These are phyloP conservation scores for Neodidymelliopsis sp. DNA, from an alignment of 2,329 filamentous ascomycete genomes.

Conservation along the genomic window DNA sequence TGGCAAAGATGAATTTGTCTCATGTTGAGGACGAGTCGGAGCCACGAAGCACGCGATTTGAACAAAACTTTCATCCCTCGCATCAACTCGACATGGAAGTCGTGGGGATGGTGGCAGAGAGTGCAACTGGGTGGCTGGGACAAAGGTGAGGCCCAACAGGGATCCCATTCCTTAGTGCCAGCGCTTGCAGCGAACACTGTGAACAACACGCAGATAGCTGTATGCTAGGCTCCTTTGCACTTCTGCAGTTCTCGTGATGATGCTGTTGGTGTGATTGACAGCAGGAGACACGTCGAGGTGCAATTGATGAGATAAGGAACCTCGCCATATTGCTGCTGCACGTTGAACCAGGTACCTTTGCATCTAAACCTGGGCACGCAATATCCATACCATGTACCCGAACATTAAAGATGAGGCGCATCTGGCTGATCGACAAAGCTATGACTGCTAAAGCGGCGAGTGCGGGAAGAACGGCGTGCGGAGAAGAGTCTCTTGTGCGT, in stretches of 20 bases:
- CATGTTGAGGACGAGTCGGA: constrained; percentile 20
- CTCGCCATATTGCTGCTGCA: constrained; percentile 25
- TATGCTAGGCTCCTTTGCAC: constrained; percentile 20
- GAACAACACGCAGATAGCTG: constrained; percentile 26
- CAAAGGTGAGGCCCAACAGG: constrained; percentile 35
- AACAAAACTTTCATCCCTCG: constrained; percentile 18
- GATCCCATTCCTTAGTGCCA: constrained; percentile 36
- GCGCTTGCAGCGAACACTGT: constrained; percentile 40
- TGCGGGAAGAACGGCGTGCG: constrained; percentile 29
- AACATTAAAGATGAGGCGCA: constrained; percentile 14
- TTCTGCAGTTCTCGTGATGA: constrained; percentile 21
- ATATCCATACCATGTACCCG: constrained; percentile 12
- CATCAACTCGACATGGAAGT: constrained; percentile 13
- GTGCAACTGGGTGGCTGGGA: constrained; percentile 34
- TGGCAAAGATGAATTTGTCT: constrained; percentile 22
- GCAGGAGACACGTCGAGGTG: constrained; percentile 20
- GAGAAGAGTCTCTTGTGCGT: constrained; percentile 22
- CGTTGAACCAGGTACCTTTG: constrained; percentile 17
- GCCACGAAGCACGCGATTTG: constrained; percentile 10
- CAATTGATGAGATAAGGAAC: constrained; percentile 18
- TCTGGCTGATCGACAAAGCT: constrained; percentile 40
- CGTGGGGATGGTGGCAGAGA: constrained; percentile 23
- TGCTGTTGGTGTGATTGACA: constrained; percentile 20
- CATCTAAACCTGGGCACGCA: background rate
- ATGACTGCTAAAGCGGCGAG: constrained; percentile 35